Percentiles rank a stretch among this genome's conserved stretches.
phyloP scores from a whole-genome alignment of 23 red algal species.

The Gracilaria caudata region DNA sequence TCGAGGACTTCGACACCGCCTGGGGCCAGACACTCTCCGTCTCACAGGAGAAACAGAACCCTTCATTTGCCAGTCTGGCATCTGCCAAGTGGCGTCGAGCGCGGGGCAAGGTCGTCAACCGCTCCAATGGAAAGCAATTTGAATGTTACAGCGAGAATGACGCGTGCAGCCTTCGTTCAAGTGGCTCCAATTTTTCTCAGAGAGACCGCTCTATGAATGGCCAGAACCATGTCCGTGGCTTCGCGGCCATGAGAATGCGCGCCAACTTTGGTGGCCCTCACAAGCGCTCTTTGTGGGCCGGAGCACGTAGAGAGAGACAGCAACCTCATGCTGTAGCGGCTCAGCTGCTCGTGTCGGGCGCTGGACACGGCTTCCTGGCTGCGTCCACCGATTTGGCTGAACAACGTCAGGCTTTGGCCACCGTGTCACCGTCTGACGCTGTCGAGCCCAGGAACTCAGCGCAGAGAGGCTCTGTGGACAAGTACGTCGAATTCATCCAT shows the following conservation, averaged over 20 bases:
- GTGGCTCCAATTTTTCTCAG: not conserved
- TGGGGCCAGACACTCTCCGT: conserved; percentile 56
- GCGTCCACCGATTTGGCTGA: conserved; percentile 32
- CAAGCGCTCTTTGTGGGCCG: conserved; percentile 44
- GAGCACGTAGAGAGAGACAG: conserved; percentile 8
- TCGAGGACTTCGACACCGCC: conserved; percentile 59
- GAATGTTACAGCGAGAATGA: conserved; percentile 58
- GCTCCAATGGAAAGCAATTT: conserved; percentile 32
- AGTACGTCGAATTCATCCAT: conserved; percentile 74
- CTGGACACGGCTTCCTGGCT: conserved; percentile 18
- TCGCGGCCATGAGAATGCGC: conserved; percentile 14
- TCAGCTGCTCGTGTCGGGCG: conserved; percentile 32
- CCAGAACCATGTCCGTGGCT: not conserved
- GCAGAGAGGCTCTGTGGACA: conserved; percentile 48
- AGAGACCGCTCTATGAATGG: not conserved
- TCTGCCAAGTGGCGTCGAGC: conserved; percentile 49
- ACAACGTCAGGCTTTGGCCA: conserved; percentile 24
- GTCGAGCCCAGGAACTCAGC: not conserved
- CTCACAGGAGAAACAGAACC: conserved; percentile 23
- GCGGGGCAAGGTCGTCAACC: not conserved
- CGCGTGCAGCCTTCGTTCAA: conserved; percentile 16
- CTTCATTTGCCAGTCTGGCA: conserved; percentile 23
- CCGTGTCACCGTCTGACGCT: conserved; percentile 27
- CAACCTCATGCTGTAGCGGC: conserved; percentile 25
- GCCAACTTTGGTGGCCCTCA: conserved; percentile 12